These are phyloP conservation scores for Dictyostelium purpureum DNA, from an alignment of 78 protist genomes.

Conservation along the genomic window DNA sequence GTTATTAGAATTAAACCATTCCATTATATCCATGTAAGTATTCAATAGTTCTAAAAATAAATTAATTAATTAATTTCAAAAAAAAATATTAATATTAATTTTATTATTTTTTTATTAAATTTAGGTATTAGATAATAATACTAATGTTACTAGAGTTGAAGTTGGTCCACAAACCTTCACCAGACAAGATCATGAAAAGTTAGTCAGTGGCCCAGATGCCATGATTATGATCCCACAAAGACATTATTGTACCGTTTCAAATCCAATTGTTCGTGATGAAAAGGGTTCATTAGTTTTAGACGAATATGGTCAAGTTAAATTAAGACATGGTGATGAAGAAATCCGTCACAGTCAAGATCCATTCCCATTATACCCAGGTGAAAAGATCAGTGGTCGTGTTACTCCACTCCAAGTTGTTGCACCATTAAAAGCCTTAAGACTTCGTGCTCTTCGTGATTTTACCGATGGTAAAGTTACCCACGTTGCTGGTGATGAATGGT, in stretches of 20 bases:
- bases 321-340: slow-evolving; percentile 89
- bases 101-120: background rate
- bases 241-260: slow-evolving; percentile 85
- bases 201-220: slow-evolving; percentile 84
- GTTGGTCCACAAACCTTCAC: slow-evolving; percentile 92
- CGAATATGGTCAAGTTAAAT: slow-evolving; percentile 79
- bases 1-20: slow-evolving; percentile 77
- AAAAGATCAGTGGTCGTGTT: slow-evolving; percentile 67
- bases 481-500: slow-evolving; percentile 94
- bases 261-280: slow-evolving; percentile 82
- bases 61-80: background rate
- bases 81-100: background rate
- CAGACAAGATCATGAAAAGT: slow-evolving; percentile 90
- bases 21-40: slow-evolving; percentile 76
- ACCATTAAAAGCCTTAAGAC: slow-evolving; percentile 85
- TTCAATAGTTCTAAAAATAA: too few relatives aligned
- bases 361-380: slow-evolving; percentile 95
- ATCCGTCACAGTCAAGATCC: slow-evolving; percentile 84
- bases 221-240: slow-evolving; percentile 90
- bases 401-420: slow-evolving; percentile 81
- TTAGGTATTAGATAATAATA: slow-evolving; percentile 84
- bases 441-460: slow-evolving; percentile 88
- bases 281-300: slow-evolving; percentile 45
- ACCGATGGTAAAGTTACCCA: slow-evolving; percentile 27
- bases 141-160: slow-evolving; percentile 84